Conservation (phyloP, 2,329 filamentous ascomycete species). For the Exophiala oligosperma region DNA sequence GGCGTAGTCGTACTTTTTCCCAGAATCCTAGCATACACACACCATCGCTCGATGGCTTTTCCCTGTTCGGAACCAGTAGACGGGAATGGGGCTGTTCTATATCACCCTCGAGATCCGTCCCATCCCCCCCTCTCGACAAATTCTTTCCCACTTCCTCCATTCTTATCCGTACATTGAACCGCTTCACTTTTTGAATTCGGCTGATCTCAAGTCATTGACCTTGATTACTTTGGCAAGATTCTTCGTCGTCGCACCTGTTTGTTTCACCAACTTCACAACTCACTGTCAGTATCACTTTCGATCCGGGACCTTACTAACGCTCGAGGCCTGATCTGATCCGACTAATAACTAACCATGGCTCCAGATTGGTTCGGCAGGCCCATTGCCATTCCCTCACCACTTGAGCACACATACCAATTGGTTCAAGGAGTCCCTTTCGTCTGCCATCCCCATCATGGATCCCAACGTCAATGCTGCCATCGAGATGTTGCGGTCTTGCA, state of each 20-base stretch:
- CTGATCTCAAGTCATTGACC: neutral
- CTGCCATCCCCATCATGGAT: conserved; percentile 15
- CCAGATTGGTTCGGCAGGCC: neutral
- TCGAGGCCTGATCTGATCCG: neutral
- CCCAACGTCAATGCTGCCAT: conserved; percentile 19
- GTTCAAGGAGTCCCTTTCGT: neutral
- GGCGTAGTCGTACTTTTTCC: conserved; percentile 2
- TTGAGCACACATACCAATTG: neutral
- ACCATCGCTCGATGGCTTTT: conserved; percentile 3
- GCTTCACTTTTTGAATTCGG: conserved; percentile 7
- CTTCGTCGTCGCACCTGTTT: conserved; percentile 6
- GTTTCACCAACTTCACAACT: conserved; percentile 1
- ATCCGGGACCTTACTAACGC: neutral
- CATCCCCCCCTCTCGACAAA: conserved; percentile 7
- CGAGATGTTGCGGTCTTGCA: conserved; percentile 21
- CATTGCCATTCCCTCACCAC: neutral
- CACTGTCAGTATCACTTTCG: neutral
- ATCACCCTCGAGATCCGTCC: conserved; percentile 8
- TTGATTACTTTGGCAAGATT: neutral
- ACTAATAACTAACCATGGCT: neutral
- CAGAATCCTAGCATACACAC: neutral
- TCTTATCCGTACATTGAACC: neutral
- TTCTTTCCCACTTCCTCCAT: conserved; percentile 2
- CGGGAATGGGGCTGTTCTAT: conserved; percentile 6
- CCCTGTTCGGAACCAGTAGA: neutral